These are phyloP conservation scores for Scedosporium minutisporum DNA, from an alignment of 2,329 filamentous ascomycete species.

Conservation along the genomic window DNA sequence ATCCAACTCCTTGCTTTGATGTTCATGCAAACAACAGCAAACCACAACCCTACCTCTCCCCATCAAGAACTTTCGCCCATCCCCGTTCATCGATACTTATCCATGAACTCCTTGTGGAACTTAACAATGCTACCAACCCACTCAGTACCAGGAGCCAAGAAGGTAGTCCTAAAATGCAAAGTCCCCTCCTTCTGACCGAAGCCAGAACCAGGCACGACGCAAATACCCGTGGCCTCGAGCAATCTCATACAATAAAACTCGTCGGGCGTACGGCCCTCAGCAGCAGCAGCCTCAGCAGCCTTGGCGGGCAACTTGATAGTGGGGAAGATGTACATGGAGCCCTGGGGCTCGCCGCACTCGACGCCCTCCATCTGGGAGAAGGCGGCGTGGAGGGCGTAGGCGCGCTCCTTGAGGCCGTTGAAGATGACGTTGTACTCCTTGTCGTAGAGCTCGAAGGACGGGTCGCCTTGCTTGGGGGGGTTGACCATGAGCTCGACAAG, in stretches of 20 bases:
- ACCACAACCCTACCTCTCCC: neutral
- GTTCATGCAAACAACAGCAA: neutral
- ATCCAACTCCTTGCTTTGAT: neutral
- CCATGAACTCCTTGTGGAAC: constrained; percentile 89
- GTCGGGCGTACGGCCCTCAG: constrained; percentile 67
- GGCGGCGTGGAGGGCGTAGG: constrained; percentile 76
- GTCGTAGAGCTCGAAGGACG: constrained; percentile 74
- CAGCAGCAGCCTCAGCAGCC: constrained; percentile 64
- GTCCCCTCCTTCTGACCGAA: constrained; percentile 92
- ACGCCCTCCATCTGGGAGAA: constrained; percentile 96
- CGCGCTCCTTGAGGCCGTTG: constrained; percentile 67
- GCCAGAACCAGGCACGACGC: constrained; percentile 82
- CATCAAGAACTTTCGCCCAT: neutral
- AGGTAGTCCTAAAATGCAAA: constrained; percentile 92
- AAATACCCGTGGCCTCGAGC: constrained; percentile 89
- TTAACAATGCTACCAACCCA: constrained; percentile 82
- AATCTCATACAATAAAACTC: constrained; percentile 91
- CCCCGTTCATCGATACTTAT: constrained; percentile 51
- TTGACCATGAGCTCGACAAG: constrained; percentile 97
- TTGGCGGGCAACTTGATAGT: constrained; percentile 72
- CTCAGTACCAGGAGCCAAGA: constrained; percentile 89
- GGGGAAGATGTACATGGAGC: constrained; percentile 98
- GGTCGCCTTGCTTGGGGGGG: constrained; percentile 74
- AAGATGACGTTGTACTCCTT: constrained; percentile 79
- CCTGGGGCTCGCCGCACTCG: constrained; percentile 79